Percentiles rank a stretch among this genome's conserved stretches.
These are phyloP conservation scores for Nakataea oryzae DNA, from an alignment of 2,329 filamentous ascomycete species.

Conservation along the genomic window DNA sequence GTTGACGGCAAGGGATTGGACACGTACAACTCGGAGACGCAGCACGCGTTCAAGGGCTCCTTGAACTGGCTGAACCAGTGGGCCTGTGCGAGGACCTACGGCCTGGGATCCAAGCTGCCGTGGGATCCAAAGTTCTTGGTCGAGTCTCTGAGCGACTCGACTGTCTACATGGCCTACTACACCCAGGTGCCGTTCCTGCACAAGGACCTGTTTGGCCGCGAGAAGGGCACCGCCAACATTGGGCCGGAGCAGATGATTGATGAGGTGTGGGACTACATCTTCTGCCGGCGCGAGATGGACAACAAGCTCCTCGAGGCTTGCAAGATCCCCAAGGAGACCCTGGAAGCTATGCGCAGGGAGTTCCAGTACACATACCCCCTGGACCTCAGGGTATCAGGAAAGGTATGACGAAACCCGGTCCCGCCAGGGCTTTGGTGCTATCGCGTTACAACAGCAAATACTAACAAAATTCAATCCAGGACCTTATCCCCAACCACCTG, in stretches of 20 bases:
- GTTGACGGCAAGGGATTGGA: conserved; percentile 60
- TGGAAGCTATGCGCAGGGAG: conserved; percentile 76
- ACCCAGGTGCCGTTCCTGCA: conserved; percentile 59
- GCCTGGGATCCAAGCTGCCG: conserved; percentile 85
- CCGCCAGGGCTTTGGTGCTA: no score
- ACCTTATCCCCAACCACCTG: conserved; percentile 85
- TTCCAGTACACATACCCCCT: conserved; percentile 98
- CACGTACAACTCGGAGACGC: conserved; percentile 68
- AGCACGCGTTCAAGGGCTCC: conserved; percentile 72
- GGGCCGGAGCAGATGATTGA: conserved; percentile 82
- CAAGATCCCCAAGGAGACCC: conserved; percentile 61
- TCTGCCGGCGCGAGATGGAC: conserved; percentile 61
- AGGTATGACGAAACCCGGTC: conserved; percentile 24
- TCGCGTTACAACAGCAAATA: not conserved
- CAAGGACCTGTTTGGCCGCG: conserved; percentile 73
- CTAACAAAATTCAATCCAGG: conserved; percentile 22
- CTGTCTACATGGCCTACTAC: conserved; percentile 82
- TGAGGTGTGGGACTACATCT: conserved; percentile 94
- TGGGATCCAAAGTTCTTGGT: conserved; percentile 90
- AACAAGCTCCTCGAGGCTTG: conserved; percentile 53
- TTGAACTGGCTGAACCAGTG: conserved; percentile 91
- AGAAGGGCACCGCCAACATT: conserved; percentile 57
- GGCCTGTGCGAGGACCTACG: conserved; percentile 87
- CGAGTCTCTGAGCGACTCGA: conserved; percentile 57
- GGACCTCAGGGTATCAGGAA: conserved; percentile 79